Conservation (phyloP, 208 protist genomes). For the Histomonas meleagridis region DNA sequence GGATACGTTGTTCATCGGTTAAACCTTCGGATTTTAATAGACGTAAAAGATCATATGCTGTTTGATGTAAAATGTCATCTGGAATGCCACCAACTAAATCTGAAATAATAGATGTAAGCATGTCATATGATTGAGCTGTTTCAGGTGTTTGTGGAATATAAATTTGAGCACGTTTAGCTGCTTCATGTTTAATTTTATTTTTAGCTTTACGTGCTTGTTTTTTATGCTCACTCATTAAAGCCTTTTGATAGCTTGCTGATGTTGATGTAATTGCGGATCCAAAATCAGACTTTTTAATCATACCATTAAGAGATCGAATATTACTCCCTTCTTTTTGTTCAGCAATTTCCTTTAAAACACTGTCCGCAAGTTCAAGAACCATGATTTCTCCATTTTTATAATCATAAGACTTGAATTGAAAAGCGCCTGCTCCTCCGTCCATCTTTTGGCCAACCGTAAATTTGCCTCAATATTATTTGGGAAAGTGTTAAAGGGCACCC, state of each 20-base stretch:
- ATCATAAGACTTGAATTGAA: not conserved
- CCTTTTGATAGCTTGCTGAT: not conserved
- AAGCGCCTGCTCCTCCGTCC: not conserved
- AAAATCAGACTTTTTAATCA: not conserved
- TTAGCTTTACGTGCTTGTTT: not conserved
- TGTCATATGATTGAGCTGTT: not conserved
- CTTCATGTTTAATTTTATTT: not conserved
- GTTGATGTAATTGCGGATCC: not conserved
- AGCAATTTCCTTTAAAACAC: not conserved
- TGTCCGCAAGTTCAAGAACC: not conserved
- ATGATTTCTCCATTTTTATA: constrained; percentile 1
- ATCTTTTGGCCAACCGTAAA: too few species aligned
- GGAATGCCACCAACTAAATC: not conserved
- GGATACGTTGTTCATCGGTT: not conserved
- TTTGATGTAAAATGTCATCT: constrained; percentile 12
- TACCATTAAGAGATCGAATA: not conserved
- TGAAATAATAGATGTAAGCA: not conserved
- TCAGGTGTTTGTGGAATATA: constrained; percentile 22
- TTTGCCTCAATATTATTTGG: too few species aligned
- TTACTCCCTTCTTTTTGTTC: not conserved
- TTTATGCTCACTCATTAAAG: not conserved
- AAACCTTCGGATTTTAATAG: not conserved
- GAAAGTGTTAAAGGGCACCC: too few species aligned
- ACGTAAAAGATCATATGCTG: not conserved
- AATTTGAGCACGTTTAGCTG: not conserved